Percentiles rank a stretch among this genome's conserved stretches.
phyloP scores from a whole-genome alignment of 1,139 yeast genomes.

The Protomyces inundatus region DNA sequence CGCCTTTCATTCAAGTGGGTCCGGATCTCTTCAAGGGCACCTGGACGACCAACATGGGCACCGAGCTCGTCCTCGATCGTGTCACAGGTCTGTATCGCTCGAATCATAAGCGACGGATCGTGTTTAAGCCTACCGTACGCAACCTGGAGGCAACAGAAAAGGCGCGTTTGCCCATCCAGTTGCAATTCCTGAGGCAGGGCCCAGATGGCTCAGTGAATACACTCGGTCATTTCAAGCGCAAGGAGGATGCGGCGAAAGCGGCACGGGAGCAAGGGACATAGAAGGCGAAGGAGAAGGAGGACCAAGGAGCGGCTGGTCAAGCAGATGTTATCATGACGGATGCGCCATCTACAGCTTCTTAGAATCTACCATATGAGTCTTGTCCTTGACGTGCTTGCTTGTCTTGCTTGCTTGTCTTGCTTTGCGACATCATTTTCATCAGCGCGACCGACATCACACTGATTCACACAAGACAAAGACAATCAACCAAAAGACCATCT shows the following conservation, averaged over 20 bases:
- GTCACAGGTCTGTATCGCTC: neutral
- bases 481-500: neutral
- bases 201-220: neutral
- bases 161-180: too few relatives aligned
- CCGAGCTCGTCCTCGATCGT: conserved; percentile 17
- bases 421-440: too few relatives aligned
- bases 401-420: too few relatives aligned
- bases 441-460: too few relatives aligned
- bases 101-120: neutral
- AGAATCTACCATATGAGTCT: too few relatives aligned
- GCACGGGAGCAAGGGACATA: too few relatives aligned
- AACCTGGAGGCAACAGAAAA: neutral
- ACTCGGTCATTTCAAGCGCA: neutral
- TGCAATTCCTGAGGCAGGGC: neutral
- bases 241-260: neutral
- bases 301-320: too few relatives aligned
- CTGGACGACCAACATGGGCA: conserved; percentile 16
- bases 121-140: neutral
- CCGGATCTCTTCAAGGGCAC: conserved; percentile 4
- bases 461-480: too few relatives aligned
- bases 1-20: conserved; percentile 5
- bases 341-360: too few relatives aligned
- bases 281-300: too few relatives aligned
- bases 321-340: too few relatives aligned
- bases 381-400: too few relatives aligned